These are phyloP conservation scores for Yamadazyma conglobata DNA, from an alignment of 1,139 yeast genomes.

Conservation along the genomic window DNA sequence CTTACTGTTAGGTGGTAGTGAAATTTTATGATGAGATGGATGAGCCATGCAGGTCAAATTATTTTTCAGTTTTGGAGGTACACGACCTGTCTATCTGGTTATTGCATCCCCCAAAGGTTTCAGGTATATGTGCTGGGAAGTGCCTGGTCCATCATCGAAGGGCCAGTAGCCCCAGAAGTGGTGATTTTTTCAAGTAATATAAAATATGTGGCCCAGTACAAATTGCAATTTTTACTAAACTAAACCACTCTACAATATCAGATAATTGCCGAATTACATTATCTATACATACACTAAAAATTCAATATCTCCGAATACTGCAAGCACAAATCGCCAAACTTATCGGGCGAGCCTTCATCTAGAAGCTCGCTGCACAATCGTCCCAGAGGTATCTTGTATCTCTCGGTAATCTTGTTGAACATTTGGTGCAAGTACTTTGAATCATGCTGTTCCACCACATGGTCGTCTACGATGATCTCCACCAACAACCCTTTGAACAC, in stretches of 20 bases:
- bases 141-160: no score
- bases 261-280: no score
- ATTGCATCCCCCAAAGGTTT: no score
- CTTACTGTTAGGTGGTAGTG: no score
- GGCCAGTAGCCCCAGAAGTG: no score
- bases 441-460: constrained; percentile 14
- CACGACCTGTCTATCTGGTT: constrained; percentile 1
- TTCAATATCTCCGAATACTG: constrained; percentile 48
- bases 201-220: no score
- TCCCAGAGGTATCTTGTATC: constrained; percentile 42
- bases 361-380: constrained; percentile 34
- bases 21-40: constrained; percentile 1
- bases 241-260: no score
- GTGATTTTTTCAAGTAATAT: no score
- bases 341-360: constrained; percentile 25
- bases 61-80: background rate
- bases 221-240: no score
- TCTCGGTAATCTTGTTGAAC: constrained; percentile 28
- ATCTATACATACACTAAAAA: no score
- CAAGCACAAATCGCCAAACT: constrained; percentile 42
- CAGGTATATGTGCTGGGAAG: no score
- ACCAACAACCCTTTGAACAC: constrained; percentile 67
- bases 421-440: constrained; percentile 16
- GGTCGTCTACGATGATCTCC: constrained; percentile 43
- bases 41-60: no score